phyloP scores from a whole-genome alignment of 2,329 filamentous ascomycete genomes.

The Nigrospora oryzae region DNA sequence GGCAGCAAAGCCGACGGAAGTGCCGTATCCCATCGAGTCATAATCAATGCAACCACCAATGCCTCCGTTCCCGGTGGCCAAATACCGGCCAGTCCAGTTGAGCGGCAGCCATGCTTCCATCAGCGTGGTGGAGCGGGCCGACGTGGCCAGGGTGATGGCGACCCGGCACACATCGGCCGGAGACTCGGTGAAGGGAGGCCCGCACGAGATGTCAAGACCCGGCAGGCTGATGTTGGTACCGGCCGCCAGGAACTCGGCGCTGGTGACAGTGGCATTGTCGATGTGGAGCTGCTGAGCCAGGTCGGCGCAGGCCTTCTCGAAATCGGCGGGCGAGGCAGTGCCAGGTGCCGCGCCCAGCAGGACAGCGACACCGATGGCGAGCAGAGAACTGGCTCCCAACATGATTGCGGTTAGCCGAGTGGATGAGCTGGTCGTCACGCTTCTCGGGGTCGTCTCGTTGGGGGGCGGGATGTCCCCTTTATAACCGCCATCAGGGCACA shows the following conservation, averaged over 20 bases:
- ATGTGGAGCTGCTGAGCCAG: constrained; percentile 20
- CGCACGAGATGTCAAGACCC: constrained; percentile 27
- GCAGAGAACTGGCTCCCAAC: not conserved
- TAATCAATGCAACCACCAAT: constrained; percentile 1
- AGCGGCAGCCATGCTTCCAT: constrained; percentile 1
- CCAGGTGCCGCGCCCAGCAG: not conserved
- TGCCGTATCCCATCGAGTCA: not conserved
- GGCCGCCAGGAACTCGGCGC: constrained; percentile 25
- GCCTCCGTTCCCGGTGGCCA: constrained; percentile 1
- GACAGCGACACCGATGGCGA: not conserved
- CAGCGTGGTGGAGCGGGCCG: not conserved
- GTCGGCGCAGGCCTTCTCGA: constrained; percentile 7
- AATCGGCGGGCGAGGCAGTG: not conserved
- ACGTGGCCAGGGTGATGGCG: constrained; percentile 1
- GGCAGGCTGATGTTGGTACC: constrained; percentile 28
- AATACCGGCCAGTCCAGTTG: constrained; percentile 2
- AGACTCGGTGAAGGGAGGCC: constrained; percentile 3
- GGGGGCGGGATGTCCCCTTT: too few relatives aligned
- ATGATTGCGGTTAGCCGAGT: not conserved
- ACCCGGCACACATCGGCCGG: constrained; percentile 16
- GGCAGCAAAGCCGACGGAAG: not conserved
- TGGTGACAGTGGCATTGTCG: constrained; percentile 23
- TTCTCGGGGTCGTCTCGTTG: too few relatives aligned
- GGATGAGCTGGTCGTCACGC: too few relatives aligned
- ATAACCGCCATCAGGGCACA: too few relatives aligned